A percentile compares a stretch with the other conserved stretches of the same genome.
These are phyloP conservation scores for Candida anutae DNA, from an alignment of 1,139 yeast genomes.

Conservation along the genomic window DNA sequence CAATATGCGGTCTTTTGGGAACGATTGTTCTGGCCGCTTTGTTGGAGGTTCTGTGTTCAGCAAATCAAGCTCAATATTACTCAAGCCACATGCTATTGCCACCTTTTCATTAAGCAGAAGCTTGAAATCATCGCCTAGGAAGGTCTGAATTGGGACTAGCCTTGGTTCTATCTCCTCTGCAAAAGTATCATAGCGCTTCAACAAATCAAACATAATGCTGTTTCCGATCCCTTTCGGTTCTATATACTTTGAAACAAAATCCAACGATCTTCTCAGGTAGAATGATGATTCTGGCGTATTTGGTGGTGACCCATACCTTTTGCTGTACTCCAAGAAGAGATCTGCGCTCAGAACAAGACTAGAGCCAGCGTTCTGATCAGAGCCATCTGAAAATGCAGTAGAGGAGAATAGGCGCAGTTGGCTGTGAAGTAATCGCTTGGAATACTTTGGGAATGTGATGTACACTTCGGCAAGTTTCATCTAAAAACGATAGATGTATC, in stretches of 20 bases:
- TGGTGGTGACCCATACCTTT: too few species aligned
- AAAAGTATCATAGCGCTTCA: slow-evolving; percentile 8
- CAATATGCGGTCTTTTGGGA: background rate
- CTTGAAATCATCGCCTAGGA: slow-evolving; percentile 13
- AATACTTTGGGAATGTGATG: too few species aligned
- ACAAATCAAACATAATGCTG: slow-evolving; percentile 6
- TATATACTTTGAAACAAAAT: slow-evolving; percentile 8
- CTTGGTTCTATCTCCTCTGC: slow-evolving; percentile 5
- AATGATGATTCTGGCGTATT: slow-evolving; percentile 9
- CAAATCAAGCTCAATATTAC: slow-evolving; percentile 8
- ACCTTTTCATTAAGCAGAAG: slow-evolving; percentile 18
- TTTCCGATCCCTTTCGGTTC: slow-evolving; percentile 7
- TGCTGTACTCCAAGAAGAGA: background rate
- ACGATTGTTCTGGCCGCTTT: background rate
- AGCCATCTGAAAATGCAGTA: too few species aligned
- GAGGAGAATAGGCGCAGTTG: too few species aligned
- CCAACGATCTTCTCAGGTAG: slow-evolving; percentile 10
- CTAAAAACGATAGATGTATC: too few species aligned
- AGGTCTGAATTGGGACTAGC: slow-evolving; percentile 7
- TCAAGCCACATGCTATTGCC: slow-evolving; percentile 16
- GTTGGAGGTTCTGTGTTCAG: background rate
- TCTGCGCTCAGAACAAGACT: background rate
- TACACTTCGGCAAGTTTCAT: too few species aligned
- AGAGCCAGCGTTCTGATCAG: too few species aligned
- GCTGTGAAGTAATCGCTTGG: too few species aligned